Conservation (phyloP, 2,329 filamentous ascomycete species). For the Neonectria hederae region DNA sequence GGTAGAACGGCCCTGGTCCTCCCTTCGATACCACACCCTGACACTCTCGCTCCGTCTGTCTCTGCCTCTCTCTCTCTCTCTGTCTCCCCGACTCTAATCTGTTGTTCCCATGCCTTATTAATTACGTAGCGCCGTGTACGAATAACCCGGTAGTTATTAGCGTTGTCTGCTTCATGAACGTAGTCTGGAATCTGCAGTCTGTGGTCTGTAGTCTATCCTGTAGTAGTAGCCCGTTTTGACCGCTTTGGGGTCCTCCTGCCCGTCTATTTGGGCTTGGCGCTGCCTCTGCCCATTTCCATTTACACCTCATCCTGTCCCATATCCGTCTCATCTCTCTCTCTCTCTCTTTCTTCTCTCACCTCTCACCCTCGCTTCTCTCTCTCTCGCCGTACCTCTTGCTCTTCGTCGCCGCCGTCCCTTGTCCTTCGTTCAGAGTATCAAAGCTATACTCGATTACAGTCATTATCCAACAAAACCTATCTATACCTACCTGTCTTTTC, state of each 20-base stretch:
- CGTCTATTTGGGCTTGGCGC: conserved; percentile 11
- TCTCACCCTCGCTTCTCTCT: neutral
- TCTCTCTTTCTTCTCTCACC: neutral
- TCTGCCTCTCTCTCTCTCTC: too few species aligned
- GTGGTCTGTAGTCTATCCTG: neutral
- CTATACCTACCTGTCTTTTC: neutral
- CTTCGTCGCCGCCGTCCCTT: conserved; percentile 18
- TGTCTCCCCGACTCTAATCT: neutral
- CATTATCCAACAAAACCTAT: neutral
- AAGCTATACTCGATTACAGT: neutral
- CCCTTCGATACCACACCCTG: neutral
- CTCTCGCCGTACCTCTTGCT: neutral
- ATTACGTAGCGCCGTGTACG: conserved; percentile 1
- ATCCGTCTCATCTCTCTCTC: neutral
- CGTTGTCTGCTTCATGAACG: neutral
- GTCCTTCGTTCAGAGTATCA: conserved; percentile 11
- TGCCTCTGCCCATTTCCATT: conserved; percentile 17
- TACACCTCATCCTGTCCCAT: conserved; percentile 19
- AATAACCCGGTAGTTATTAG: neutral
- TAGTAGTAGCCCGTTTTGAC: neutral
- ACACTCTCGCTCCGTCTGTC: neutral
- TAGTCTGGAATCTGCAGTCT: neutral
- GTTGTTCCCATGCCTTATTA: neutral
- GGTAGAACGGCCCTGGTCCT: neutral
- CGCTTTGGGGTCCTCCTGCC: conserved; percentile 5